Base-by-base conservation (phyloP, 164 flowering plant species). In the Kingdonia uniflora region DNA sequence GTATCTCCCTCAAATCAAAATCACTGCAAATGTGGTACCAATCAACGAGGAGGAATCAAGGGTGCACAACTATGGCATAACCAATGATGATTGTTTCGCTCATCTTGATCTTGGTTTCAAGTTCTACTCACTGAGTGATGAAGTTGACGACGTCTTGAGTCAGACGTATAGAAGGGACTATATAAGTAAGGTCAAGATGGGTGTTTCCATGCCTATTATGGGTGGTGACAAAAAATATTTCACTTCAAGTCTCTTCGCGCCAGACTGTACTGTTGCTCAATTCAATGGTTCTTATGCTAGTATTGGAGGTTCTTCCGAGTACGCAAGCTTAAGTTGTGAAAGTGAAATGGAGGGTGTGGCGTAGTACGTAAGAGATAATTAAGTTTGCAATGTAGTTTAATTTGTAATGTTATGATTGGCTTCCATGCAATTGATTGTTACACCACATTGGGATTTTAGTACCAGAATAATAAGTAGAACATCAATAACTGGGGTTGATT, bases 21-120 rank as follows among this genome's bases (percentile, higher is more conserved):
- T 82, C 65, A 71, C 67, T 21, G 83, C 85, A 0, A 65, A 22
- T 2, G 87, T 79, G 15, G 87, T 78, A 1, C 89, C 85, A 0
- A 77, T 85, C 11, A 79, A 81, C 0, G 48, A 67, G 46, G 56
- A 75, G 20, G 95, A 83, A 20, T 80, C 85, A 0, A 20, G 60
- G 26, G 63, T 85, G 16, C 90, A 80, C 38, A 70, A 70, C 35
- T 80, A 81, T 38, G 76, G 77, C 3, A 68, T 84, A 0, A 78
- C 84, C 0, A 14, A 65, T 0, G 85, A 75, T 5, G 82, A 81
- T 37, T 76, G 82, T 54, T 74, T 84, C 40, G 84, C 92, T 26
- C 92, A 81, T 61, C 76, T 80, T 41, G 88, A 84, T 16, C 43
- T 84, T 39, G 65, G 80, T 26, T 84, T 81, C 66, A 76, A 81